These are phyloP conservation scores for Trichothecium sympodiale DNA, from an alignment of 2,329 filamentous ascomycete species.

Conservation along the genomic window DNA sequence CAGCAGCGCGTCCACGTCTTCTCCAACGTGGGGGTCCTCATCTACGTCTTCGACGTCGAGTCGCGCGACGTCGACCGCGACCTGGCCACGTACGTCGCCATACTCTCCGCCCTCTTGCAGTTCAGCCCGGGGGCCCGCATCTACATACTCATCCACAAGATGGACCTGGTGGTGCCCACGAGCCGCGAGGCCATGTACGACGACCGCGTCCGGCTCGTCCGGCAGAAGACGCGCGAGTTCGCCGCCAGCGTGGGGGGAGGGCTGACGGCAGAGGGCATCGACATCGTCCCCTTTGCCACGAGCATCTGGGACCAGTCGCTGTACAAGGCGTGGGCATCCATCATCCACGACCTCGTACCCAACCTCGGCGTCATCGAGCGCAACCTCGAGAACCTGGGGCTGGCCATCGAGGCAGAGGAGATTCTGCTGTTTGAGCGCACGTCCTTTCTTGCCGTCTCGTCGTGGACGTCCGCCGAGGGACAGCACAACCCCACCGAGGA, in stretches of 20 bases:
- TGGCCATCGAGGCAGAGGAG: constrained; percentile 85
- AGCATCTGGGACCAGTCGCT: constrained; percentile 98
- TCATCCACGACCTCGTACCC: constrained; percentile 96
- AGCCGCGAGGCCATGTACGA: constrained; percentile 75
- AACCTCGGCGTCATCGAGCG: constrained; percentile 82
- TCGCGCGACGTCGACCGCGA: constrained; percentile 90
- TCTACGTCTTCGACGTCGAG: constrained; percentile 99
- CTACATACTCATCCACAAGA: constrained; percentile 96
- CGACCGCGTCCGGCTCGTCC: constrained; percentile 67
- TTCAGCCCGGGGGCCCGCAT: constrained; percentile 73
- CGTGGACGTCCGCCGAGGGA: constrained; percentile 68
- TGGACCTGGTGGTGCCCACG: constrained; percentile 82
- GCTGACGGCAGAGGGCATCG: constrained; percentile 26
- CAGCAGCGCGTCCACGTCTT: constrained; percentile 96
- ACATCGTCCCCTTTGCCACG: constrained; percentile 81
- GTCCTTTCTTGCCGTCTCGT: constrained; percentile 92
- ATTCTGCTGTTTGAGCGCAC: constrained; percentile 90
- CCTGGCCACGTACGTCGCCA: constrained; percentile 81
- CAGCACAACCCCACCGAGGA: constrained; percentile 79
- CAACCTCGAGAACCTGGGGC: constrained; percentile 71
- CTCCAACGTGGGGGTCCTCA: constrained; percentile 88
- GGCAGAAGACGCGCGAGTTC: constrained; percentile 56
- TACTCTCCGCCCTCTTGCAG: constrained; percentile 79
- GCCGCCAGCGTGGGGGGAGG: constrained; percentile 20
- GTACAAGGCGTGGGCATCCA: constrained; percentile 96